A percentile compares a stretch with the other conserved stretches of the same genome.
These are phyloP conservation scores for Boletus eberwhitei DNA, from an alignment of 768 basidiomycete species.

Conservation along the genomic window DNA sequence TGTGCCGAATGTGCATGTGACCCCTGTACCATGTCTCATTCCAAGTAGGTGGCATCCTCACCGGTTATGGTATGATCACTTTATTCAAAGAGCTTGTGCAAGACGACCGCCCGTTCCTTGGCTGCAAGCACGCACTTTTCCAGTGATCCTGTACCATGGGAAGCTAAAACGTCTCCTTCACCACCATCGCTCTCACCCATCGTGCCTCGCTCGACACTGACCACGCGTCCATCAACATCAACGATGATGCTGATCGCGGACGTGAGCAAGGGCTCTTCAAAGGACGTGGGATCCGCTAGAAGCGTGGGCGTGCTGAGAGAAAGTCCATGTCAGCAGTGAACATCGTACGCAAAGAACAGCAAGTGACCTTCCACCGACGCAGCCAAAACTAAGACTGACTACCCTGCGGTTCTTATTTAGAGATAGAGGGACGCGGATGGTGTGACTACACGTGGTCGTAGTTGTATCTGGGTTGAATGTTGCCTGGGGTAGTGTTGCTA, in stretches of 20 bases:
- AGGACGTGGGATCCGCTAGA: slow-evolving; percentile 82
- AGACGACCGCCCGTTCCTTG: slow-evolving; percentile 19
- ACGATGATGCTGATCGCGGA: slow-evolving; percentile 64
- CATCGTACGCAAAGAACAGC: background rate
- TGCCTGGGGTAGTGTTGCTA: slow-evolving; percentile 71
- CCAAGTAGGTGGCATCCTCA: background rate
- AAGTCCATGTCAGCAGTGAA: background rate
- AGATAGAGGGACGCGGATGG: slow-evolving; percentile 42
- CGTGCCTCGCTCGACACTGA: slow-evolving; percentile 23
- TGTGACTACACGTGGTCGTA: slow-evolving; percentile 60
- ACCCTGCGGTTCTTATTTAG: slow-evolving; percentile 29
- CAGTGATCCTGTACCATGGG: slow-evolving; percentile 4
- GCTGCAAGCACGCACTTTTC: slow-evolving; percentile 19
- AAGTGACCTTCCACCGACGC: slow-evolving; percentile 21
- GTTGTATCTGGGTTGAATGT: slow-evolving; percentile 65
- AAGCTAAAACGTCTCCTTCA: slow-evolving; percentile 3
- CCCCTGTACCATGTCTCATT: background rate
- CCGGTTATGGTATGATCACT: background rate
- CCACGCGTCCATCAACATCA: slow-evolving; percentile 34
- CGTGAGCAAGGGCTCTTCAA: slow-evolving; percentile 85
- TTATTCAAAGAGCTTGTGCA: slow-evolving; percentile 25
- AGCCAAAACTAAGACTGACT: slow-evolving; percentile 25
- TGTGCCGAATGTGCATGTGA: too few species aligned
- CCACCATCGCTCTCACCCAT: slow-evolving; percentile 20
- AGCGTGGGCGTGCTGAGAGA: slow-evolving; percentile 41